These are phyloP conservation scores for Cercospora berteroae DNA, from an alignment of 2,329 filamentous ascomycete genomes.

Conservation along the genomic window DNA sequence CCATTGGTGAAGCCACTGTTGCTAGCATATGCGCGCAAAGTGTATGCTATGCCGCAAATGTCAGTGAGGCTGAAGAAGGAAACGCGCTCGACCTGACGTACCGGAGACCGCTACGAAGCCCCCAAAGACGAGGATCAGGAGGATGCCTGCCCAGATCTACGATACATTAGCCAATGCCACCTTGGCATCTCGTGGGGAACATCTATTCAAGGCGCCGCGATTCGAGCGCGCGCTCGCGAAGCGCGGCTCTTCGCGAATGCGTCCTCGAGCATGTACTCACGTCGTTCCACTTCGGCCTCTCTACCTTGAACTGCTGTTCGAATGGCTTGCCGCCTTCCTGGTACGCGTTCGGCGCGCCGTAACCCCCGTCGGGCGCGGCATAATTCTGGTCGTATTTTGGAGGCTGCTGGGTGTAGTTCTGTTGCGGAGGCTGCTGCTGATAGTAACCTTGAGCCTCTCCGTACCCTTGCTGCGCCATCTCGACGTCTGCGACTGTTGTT, in stretches of 20 bases:
- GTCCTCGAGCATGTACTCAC: conserved; percentile 10
- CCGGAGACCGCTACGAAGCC: conserved; percentile 72
- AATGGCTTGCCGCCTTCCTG: conserved; percentile 55
- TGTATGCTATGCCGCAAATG: conserved; percentile 51
- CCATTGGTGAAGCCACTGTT: conserved; percentile 59
- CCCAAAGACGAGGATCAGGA: conserved; percentile 68
- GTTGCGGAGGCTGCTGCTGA: conserved; percentile 14
- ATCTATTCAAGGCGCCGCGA: background rate
- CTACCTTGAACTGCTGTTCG: conserved; percentile 77
- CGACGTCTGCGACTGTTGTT: background rate
- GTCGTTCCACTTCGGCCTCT: conserved; percentile 85
- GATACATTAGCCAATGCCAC: background rate
- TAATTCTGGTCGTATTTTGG: conserved; percentile 20
- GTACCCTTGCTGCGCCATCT: conserved; percentile 13
- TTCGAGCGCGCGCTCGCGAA: background rate
- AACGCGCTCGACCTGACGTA: background rate
- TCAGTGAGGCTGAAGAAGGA: background rate
- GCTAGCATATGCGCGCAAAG: conserved; percentile 69
- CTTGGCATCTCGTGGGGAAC: background rate
- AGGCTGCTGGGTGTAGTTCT: conserved; percentile 11
- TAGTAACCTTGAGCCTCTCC: conserved; percentile 18
- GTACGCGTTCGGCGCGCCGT: conserved; percentile 27
- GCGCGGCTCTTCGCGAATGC: background rate
- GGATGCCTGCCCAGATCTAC: conserved; percentile 72
- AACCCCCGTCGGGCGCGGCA: conserved; percentile 29